Percentiles rank a stretch among this genome's conserved stretches.
Evolutionary conservation across 176 grass and related monocot species (phyloP).

Genomic region (Alopecurus myosuroides): DNA sequence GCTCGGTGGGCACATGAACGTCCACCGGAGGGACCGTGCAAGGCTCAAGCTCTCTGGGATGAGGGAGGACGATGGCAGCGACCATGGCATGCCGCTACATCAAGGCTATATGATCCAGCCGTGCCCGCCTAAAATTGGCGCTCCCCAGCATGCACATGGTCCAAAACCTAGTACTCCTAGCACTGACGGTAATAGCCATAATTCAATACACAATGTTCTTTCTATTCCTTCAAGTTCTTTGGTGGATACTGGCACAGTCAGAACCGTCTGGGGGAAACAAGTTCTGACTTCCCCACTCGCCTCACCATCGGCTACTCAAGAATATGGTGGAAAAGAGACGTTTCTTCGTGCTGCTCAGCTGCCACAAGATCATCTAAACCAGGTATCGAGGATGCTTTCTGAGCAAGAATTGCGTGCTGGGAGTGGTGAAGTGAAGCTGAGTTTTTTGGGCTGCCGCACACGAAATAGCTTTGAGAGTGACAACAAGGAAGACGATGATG

Average conservation of each 20-base stretch:
- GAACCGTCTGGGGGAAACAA: constrained; percentile 35
- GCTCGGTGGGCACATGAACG: constrained; percentile 73
- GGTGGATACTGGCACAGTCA: constrained; percentile 2
- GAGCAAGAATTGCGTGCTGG: constrained; percentile 15
- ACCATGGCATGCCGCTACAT: background rate
- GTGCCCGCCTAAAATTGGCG: constrained; percentile 19
- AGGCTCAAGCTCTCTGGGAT: constrained; percentile 31
- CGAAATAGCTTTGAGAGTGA: background rate
- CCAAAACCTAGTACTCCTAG: constrained; percentile 33
- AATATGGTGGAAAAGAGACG: constrained; percentile 9
- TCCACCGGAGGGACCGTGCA: constrained; percentile 56
- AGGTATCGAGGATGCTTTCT: background rate
- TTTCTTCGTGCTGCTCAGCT: constrained; percentile 1
- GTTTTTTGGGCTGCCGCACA: constrained; percentile 17
- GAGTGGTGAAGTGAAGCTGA: constrained; percentile 17
- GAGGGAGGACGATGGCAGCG: background rate
- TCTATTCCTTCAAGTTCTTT: constrained; percentile 16
- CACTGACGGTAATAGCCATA: constrained; percentile 38
- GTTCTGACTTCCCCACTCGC: constrained; percentile 22
- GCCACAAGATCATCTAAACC: constrained; percentile 14
- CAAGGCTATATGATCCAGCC: constrained; percentile 18
- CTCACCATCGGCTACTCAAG: background rate
- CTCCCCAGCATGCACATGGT: constrained; percentile 21
- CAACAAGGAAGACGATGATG: background rate
- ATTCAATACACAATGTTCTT: constrained; percentile 38